Percentiles rank a stretch among this genome's conserved stretches.
These are phyloP conservation scores for Discostella pseudostelligera DNA, from an alignment of 108 stramenopile species.

Conservation along the genomic window DNA sequence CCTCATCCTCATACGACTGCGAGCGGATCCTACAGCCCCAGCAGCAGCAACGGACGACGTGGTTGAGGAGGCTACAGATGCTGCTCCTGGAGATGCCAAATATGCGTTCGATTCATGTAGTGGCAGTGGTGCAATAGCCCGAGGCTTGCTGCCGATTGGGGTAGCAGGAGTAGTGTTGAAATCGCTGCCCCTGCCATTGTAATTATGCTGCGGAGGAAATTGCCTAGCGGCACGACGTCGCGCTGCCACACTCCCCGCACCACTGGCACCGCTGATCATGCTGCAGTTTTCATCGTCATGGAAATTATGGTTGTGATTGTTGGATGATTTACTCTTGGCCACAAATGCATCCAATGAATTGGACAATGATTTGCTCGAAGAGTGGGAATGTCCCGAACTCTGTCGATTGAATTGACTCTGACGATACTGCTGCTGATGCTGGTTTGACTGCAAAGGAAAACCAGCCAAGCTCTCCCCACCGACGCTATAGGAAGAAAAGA, in stretches of 20 bases:
- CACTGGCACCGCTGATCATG: neutral
- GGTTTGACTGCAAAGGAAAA: neutral
- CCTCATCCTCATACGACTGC: conserved; percentile 36
- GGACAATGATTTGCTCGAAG: neutral
- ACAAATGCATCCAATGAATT: neutral
- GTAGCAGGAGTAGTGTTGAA: neutral
- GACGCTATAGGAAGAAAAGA: neutral
- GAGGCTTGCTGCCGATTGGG: neutral
- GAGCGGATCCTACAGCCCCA: conserved; percentile 7
- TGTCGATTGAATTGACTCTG: too few species aligned
- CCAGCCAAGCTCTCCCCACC: neutral
- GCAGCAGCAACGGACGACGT: conserved; percentile 6
- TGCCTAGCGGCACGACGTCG: conserved; percentile 1
- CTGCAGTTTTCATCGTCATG: conserved; percentile 3
- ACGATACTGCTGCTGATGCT: neutral
- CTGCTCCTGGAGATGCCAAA: neutral
- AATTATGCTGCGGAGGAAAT: neutral
- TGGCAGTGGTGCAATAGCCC: neutral
- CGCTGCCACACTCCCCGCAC: conserved; percentile 5
- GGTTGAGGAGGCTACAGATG: neutral
- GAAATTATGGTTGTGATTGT: neutral
- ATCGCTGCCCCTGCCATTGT: neutral
- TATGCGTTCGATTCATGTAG: neutral
- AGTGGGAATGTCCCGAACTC: too few species aligned
- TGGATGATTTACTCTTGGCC: neutral